Evolutionary conservation across 768 basidiomycete species (phyloP).

Genomic region (Pisolithus sp.): DNA sequence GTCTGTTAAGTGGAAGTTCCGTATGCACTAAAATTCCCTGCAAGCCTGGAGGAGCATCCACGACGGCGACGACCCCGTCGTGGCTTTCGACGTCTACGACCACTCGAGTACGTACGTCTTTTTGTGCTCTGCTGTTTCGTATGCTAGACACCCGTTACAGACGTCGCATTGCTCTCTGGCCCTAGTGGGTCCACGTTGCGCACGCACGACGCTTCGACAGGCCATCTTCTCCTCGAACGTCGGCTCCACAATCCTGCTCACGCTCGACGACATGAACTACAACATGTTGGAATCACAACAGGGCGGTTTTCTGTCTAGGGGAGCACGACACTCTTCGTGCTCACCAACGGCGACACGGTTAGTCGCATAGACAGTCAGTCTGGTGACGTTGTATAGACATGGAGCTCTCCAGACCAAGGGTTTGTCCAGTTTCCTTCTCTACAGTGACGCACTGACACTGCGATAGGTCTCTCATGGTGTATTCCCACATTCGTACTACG

Average conservation of each 20-base stretch:
- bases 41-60: constrained; percentile 79
- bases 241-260: constrained; percentile 43
- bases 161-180: constrained; percentile 69
- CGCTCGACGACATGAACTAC: constrained; percentile 46
- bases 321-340: constrained; percentile 37
- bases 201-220: constrained; percentile 56
- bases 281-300: constrained; percentile 50
- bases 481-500: constrained; percentile 55
- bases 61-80: constrained; percentile 61
- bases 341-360: constrained; percentile 59
- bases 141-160: constrained; percentile 31
- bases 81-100: constrained; percentile 52
- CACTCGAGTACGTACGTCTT: constrained; percentile 43
- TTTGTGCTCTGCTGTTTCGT: not conserved
- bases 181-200: constrained; percentile 64
- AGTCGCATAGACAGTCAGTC: constrained; percentile 41
- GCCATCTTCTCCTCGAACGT: constrained; percentile 61
- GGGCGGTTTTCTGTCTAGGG: constrained; percentile 10
- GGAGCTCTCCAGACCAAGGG: constrained; percentile 66
- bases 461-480: constrained; percentile 55
- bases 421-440: constrained; percentile 28
- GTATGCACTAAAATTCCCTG: not conserved
- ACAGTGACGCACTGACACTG: not conserved
- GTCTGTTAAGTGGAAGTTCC: not conserved
- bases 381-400: constrained; percentile 62